Conservation (phyloP, 1,139 yeast genomes). For the Yamadazyma trypodendri region DNA sequence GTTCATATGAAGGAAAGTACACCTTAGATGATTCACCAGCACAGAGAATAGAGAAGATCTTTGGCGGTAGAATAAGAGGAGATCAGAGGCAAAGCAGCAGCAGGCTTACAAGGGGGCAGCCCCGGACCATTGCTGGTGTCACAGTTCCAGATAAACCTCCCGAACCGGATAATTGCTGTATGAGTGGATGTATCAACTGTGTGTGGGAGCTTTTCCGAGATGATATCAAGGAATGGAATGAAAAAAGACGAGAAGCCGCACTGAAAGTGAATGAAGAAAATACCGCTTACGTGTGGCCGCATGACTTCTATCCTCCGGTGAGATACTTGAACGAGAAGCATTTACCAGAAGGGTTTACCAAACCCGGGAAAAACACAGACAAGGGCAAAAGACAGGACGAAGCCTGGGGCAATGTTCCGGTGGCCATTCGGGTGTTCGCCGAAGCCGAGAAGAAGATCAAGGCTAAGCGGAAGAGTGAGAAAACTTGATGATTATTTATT, state of each 20-base stretch:
- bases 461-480: conserved; percentile 27
- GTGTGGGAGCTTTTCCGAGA: conserved; percentile 94
- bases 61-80: conserved; percentile 61
- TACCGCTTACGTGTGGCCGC: conserved; percentile 72
- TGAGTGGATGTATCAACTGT: conserved; percentile 96
- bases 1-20: conserved; percentile 49
- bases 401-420: conserved; percentile 70
- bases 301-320: conserved; percentile 71
- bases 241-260: conserved; percentile 60
- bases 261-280: conserved; percentile 34
- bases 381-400: conserved; percentile 20
- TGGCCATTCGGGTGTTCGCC: conserved; percentile 77
- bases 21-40: conserved; percentile 38
- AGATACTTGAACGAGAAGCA: conserved; percentile 30
- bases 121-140: conserved; percentile 63
- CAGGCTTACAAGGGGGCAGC: conserved; percentile 42
- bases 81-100: conserved; percentile 53
- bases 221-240: conserved; percentile 81
- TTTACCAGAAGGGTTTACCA: conserved; percentile 26
- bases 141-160: conserved; percentile 75
- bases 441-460: conserved; percentile 72
- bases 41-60: conserved; percentile 49
- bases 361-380: conserved; percentile 16
- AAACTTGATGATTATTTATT: no score
- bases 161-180: conserved; percentile 95